These are phyloP conservation scores for Chamaecyparis obtusa DNA, from an alignment of 75 land plant species.

Conservation along the genomic window DNA sequence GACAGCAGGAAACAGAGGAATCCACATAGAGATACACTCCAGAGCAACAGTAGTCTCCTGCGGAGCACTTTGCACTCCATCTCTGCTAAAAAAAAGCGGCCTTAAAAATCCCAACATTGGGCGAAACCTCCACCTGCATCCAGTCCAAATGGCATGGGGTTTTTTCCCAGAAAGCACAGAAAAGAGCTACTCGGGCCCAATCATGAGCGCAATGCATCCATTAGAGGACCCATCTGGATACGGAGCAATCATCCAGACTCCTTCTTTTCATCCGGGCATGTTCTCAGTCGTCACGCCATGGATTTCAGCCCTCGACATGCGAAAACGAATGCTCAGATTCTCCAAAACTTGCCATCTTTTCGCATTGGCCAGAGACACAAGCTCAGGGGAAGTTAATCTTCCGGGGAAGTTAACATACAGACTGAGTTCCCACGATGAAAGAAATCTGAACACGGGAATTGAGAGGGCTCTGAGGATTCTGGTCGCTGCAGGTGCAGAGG, in stretches of 20 bases:
- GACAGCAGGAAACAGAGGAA: neutral
- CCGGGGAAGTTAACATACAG: slow-evolving; percentile 19
- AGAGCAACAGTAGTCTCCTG: slow-evolving; percentile 65
- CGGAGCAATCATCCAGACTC: slow-evolving; percentile 61
- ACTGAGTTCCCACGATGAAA: slow-evolving; percentile 26
- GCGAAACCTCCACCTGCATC: slow-evolving; percentile 68
- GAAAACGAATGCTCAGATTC: slow-evolving; percentile 56
- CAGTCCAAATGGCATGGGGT: slow-evolving; percentile 75
- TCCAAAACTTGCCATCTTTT: slow-evolving; percentile 63
- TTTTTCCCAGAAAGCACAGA: slow-evolving; percentile 52
- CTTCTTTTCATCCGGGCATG: slow-evolving; percentile 67
- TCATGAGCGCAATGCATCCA: slow-evolving; percentile 63
- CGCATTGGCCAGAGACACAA: slow-evolving; percentile 62
- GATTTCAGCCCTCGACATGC: slow-evolving; percentile 41
- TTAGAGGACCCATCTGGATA: slow-evolving; percentile 25
- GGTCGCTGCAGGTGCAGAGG: slow-evolving; percentile 77
- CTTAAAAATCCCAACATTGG: slow-evolving; percentile 73
- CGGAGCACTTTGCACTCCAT: slow-evolving; percentile 69
- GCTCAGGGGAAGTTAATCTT: slow-evolving; percentile 41
- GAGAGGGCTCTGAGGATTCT: slow-evolving; percentile 59
- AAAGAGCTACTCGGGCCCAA: slow-evolving; percentile 74
- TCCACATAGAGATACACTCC: slow-evolving; percentile 36
- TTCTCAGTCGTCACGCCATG: slow-evolving; percentile 62
- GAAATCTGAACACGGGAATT: slow-evolving; percentile 36
- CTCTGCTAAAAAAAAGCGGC: slow-evolving; percentile 53